Percentiles rank a stretch among this genome's conserved stretches.
These are phyloP conservation scores for Scheffersomyces coipomensis DNA, from an alignment of 805 yeast species.

Conservation along the genomic window DNA sequence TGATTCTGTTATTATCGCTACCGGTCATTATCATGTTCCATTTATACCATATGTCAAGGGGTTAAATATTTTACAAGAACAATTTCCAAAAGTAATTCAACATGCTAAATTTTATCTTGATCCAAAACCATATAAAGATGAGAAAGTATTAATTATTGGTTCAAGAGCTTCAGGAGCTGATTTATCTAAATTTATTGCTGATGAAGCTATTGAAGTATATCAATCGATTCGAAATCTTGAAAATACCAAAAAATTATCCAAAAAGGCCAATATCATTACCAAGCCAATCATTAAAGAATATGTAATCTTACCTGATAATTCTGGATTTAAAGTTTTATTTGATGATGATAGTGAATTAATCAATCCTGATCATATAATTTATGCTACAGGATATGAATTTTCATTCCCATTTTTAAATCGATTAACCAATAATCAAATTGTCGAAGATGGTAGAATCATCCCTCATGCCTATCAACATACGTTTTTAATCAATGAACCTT, in stretches of 20 bases:
- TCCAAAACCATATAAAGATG: constrained; percentile 26
- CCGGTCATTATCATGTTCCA: constrained; percentile 50
- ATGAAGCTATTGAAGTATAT: constrained; percentile 19
- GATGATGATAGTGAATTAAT: constrained; percentile 45
- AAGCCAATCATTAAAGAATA: constrained; percentile 25
- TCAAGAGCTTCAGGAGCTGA: constrained; percentile 26
- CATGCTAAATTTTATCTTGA: constrained; percentile 46
- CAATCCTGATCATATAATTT: constrained; percentile 57
- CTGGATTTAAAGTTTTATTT: constrained; percentile 38
- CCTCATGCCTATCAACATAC: constrained; percentile 59
- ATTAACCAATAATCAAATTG: constrained; percentile 29
- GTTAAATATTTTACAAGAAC: constrained; percentile 27
- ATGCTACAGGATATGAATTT: constrained; percentile 75
- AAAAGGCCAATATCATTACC: constrained; percentile 11
- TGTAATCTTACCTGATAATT: constrained; percentile 21
- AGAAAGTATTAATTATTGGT: constrained; percentile 27
- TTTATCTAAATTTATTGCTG: constrained; percentile 23
- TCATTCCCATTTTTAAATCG: constrained; percentile 57
- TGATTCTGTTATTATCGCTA: constrained; percentile 44
- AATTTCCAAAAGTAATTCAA: constrained; percentile 28
- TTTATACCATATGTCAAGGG: constrained; percentile 45
- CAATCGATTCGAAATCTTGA: constrained; percentile 24
- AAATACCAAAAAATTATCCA: constrained; percentile 2
- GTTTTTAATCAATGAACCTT: constrained; percentile 57
- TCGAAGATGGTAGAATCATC: constrained; percentile 22